phyloP scores from a whole-genome alignment of 768 basidiomycete genomes.

The Lyophyllum shimeji region DNA sequence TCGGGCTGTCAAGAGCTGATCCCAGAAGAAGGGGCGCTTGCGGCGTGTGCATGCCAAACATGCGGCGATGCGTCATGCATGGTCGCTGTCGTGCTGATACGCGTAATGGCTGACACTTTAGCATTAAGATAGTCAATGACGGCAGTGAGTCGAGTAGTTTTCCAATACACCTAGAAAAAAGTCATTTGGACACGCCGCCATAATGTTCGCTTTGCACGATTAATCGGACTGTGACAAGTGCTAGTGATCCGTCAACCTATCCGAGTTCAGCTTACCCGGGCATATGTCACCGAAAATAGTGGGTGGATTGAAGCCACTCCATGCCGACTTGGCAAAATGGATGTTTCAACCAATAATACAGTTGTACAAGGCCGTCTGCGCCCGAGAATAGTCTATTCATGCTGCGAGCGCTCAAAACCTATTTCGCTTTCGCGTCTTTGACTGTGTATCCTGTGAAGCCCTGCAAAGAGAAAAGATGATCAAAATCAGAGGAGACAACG shows the following conservation, averaged over 20 bases:
- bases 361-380: constrained; percentile 1
- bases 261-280: neutral
- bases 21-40: constrained; percentile 17
- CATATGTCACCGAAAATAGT: neutral
- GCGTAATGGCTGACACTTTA: neutral
- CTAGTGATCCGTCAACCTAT: neutral
- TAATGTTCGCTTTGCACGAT: too few species aligned
- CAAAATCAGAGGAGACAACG: constrained; percentile 2
- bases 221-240: too few species aligned
- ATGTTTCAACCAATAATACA: constrained; percentile 1
- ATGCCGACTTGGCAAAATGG: neutral
- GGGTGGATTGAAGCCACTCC: neutral
- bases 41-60: constrained; percentile 22
- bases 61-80: constrained; percentile 17
- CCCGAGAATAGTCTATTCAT: neutral
- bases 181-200: neutral
- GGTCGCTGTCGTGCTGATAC: neutral
- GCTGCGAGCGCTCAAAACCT: constrained; percentile 34
- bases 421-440: constrained; percentile 59
- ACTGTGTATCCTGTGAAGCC: constrained; percentile 38
- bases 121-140: neutral
- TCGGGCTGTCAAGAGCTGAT: constrained; percentile 12
- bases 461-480: constrained; percentile 20
- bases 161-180: neutral
- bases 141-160: neutral